Evolutionary conservation across 257 asterid species (phyloP).

Genomic region (Echium plantagineum): DNA sequence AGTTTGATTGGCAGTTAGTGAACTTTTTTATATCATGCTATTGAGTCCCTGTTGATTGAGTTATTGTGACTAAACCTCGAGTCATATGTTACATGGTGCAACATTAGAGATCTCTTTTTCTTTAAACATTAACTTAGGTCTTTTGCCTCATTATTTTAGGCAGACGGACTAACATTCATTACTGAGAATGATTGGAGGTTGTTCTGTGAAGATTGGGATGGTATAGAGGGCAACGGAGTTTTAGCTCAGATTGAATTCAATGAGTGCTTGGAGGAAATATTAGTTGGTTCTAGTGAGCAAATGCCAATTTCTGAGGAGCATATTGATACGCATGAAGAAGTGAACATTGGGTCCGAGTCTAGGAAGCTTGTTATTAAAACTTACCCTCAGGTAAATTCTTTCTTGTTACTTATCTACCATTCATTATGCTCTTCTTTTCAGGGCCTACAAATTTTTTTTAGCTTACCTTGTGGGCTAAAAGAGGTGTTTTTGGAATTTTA

Average conservation of each 20-base stretch:
- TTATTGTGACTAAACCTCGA: neutral
- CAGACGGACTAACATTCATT: slow-evolving; percentile 57
- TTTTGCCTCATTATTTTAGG: slow-evolving; percentile 28
- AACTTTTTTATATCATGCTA: neutral
- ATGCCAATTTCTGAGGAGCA: slow-evolving; percentile 43
- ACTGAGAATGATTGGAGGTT: slow-evolving; percentile 77
- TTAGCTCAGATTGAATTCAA: slow-evolving; percentile 49
- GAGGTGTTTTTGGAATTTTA: no score
- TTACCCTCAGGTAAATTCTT: slow-evolving; percentile 61
- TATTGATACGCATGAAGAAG: slow-evolving; percentile 30
- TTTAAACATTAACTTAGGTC: slow-evolving; percentile 1
- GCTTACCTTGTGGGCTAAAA: no score
- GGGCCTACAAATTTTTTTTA: no score
- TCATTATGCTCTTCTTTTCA: slow-evolving; percentile 4
- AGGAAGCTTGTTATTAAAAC: slow-evolving; percentile 45
- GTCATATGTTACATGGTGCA: neutral
- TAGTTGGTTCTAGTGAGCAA: slow-evolving; percentile 31
- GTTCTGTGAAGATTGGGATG: slow-evolving; percentile 89
- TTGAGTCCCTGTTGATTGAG: no score
- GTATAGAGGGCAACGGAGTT: slow-evolving; percentile 47
- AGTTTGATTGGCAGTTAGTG: neutral
- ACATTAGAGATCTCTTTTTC: neutral
- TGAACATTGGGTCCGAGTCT: slow-evolving; percentile 18
- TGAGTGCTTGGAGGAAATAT: slow-evolving; percentile 29
- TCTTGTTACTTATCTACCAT: slow-evolving; percentile 12